Evolutionary conservation across 2,329 filamentous ascomycete genomes (phyloP), one percentile per base, ranked within the genome.

Genomic region (Trichoderma cornu-damae): DNA sequence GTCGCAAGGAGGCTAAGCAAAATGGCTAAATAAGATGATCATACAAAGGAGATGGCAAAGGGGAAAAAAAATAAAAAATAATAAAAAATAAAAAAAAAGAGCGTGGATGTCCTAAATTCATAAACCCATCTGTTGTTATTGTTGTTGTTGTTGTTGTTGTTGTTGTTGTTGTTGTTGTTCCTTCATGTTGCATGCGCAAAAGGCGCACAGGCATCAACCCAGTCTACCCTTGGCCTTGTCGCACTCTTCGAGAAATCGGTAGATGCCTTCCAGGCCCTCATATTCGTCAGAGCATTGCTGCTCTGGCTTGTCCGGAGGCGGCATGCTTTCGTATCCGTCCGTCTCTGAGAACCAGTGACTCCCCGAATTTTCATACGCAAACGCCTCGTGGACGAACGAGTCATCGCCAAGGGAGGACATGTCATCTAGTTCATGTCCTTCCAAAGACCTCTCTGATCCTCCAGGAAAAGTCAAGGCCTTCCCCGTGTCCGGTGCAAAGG

Each of bases 401-500:
- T 72, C 71, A 24, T 72, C 69, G 2, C 66, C 64, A 9, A 72
- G 56, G 1, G 65, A 69, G 1, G 71, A 73, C 11, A 65, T 62
- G 6, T 72, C 72, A 16, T 78, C 74, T 3, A 75, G 59, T 8
- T 73, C 74, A 32, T 76, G 70, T 14, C 76, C 72, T 11, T 71
- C 65, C 2, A 75, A 62, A 2, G 79, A 81, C 22, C 74, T 72
- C 37, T 77, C 62, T 3, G 79, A 81, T 6, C 74, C 73, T n/a
- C 74, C 75, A 1, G 78, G 77, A 14, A 79, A 79, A 5, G 74
- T 75, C 30, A 77, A 58, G 0, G 69, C 69, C 40, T 70, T 70
- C 2, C 68, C 61, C 4, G 64, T 63, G 12, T 76, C 77, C 0
- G 92, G 88, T 0, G 92, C 92, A 66, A 90, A 96, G 0, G 93